Evolutionary conservation across 129 eudicot genomes (phyloP).

Genomic region (Centaurea solstitialis): DNA sequence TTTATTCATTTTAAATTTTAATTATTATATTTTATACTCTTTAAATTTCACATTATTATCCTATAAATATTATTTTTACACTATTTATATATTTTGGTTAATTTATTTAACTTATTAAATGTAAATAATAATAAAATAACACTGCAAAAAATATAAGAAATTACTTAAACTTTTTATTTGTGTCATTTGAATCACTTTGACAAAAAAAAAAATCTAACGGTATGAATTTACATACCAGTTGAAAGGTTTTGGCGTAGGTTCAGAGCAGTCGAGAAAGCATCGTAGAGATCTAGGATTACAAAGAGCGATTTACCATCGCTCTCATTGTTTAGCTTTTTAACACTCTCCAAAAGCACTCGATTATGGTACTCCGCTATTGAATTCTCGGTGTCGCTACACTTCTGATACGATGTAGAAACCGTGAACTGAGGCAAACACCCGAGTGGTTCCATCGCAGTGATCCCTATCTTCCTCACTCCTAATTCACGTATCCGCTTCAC

Average conservation of each 20-base stretch:
- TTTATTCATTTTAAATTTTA: too few species aligned
- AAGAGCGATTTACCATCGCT: constrained; percentile 25
- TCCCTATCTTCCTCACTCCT: constrained; percentile 56
- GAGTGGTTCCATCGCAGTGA: constrained; percentile 58
- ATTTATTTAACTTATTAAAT: too few species aligned
- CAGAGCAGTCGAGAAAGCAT: constrained; percentile 50
- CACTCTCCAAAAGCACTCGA: constrained; percentile 37
- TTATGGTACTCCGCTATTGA: constrained; percentile 44
- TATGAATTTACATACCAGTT: constrained; percentile 31
- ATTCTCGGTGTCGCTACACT: constrained; percentile 50
- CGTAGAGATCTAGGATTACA: constrained; percentile 54
- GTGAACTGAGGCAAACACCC: constrained; percentile 70
- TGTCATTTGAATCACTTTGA: too few species aligned
- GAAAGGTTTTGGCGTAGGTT: constrained; percentile 21
- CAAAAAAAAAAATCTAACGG: too few species aligned
- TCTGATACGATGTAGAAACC: constrained; percentile 26
- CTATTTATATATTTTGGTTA: too few species aligned
- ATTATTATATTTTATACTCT: too few species aligned
- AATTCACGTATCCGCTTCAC: constrained; percentile 43
- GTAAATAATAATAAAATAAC: too few species aligned
- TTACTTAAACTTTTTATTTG: too few species aligned
- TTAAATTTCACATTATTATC: too few species aligned
- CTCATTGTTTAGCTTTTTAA: constrained; percentile 40
- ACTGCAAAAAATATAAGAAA: too few species aligned
- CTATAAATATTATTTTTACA: too few species aligned